Percentiles rank a stretch among this genome's conserved stretches.
Conservation (phyloP, 129 eudicot genomes). For the Smallanthus sonchifolius region DNA sequence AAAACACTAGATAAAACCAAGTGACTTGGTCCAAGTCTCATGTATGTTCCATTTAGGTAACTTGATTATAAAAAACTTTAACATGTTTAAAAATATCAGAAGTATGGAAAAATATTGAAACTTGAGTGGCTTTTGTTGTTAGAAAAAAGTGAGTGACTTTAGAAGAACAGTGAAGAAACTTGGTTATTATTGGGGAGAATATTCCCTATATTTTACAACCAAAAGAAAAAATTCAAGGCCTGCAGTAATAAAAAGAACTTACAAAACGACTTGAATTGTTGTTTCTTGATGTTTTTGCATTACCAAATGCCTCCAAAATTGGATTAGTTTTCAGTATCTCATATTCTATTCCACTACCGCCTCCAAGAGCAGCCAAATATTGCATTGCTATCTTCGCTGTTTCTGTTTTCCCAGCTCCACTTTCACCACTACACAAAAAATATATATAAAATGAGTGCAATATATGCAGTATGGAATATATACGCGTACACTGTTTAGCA, state of each 20-base stretch:
- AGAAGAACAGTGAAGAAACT: no score
- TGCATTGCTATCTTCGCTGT: conserved; percentile 98
- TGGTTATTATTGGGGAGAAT: no score
- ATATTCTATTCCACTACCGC: conserved; percentile 91
- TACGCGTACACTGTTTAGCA: background rate
- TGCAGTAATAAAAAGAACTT: conserved; percentile 32
- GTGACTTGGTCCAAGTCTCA: no score
- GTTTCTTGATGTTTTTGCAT: conserved; percentile 86
- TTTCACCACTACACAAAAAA: conserved; percentile 70
- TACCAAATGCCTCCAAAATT: conserved; percentile 90
- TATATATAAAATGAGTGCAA: background rate
- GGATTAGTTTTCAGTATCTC: conserved; percentile 85
- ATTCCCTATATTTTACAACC: background rate
- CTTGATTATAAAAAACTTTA: no score
- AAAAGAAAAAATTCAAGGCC: background rate
- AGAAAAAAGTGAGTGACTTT: no score
- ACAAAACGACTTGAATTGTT: conserved; percentile 94
- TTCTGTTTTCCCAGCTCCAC: conserved; percentile 97
- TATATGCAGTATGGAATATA: background rate
- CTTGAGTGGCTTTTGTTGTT: no score
- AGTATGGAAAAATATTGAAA: no score
- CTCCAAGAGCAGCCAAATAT: conserved; percentile 96
- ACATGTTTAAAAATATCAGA: no score
- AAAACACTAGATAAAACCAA: no score
- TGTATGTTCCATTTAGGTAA: no score